Base-by-base conservation (phyloP, 1,284 basidiomycete genomes). In the Marasmius sp. region DNA sequence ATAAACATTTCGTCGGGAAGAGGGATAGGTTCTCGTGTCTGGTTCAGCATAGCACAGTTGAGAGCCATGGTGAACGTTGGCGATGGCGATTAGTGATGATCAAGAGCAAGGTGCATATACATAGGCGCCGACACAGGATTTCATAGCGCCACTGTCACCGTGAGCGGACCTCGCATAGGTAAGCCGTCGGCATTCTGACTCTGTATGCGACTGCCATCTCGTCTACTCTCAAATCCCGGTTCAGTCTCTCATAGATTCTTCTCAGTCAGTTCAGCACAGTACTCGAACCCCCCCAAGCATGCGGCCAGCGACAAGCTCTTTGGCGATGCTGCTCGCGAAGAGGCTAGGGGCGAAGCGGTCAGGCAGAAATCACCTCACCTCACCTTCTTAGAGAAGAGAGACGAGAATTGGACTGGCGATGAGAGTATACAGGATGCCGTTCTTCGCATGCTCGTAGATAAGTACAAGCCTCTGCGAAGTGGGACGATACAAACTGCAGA, bases 401-500 rank as follows among this genome's bases (percentile, higher is more conserved):
- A 85, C 43, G 77, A 82, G 67, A 87, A 89, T 69, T 94, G 91
- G 93, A 85, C 83, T 1, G 92, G 91, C 1, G 91, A 94, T 14
- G 92, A 94, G 73, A 79, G 81, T 1, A 79, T 86, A 3, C 78
- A 85, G 61, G 90, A 93, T 75, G 83, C 89, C 0, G 90, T 94
- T 0, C 79, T 94, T 20, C 84, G 92, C 27, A 94, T 95, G 93
- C 83, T 94, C 4, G 82, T 93, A 47, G 92, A 94, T 77, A 92
- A 92, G 68, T 87, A 94, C 77, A 93, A 91, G 74, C 91, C 92
- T 5, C 75, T 92, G 36, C 82, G 91, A 12, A 84, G 79, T 11
- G 86, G 85, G 7, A 70, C 76, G n/a, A 81, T 92, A 38, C 77
- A 81, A 64, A 81, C 85, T 2, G 89, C 92, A 9, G 92, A 94